Evolutionary conservation across 495 filamentous ascomycete genomes (phyloP).

Genomic region (Podospora appendiculata): DNA sequence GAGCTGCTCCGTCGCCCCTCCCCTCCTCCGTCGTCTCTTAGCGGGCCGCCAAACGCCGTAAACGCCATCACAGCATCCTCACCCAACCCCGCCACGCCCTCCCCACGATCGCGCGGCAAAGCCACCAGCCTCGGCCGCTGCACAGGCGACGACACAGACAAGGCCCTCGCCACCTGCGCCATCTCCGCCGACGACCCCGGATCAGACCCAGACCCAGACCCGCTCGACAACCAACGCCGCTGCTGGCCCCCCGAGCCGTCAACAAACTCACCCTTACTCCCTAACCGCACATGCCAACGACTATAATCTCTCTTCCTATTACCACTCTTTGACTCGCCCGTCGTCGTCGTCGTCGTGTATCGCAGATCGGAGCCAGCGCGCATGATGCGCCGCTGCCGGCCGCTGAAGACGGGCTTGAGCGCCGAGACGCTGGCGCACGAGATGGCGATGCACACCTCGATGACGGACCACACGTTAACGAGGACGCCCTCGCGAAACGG

Average conservation of each 20-base stretch:
- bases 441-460: conserved; percentile 45
- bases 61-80: not conserved
- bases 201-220: not conserved
- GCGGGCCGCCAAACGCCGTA: not conserved
- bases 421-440: conserved; percentile 44
- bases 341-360: not conserved
- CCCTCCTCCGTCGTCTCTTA: not conserved
- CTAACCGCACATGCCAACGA: not conserved
- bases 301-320: not conserved
- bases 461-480: conserved; percentile 36
- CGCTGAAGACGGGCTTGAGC: conserved; percentile 31
- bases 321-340: not conserved
- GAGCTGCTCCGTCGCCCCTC: conserved; percentile 2
- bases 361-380: not conserved
- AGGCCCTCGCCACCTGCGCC: not conserved
- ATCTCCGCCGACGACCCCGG: not conserved
- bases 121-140: not conserved
- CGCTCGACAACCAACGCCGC: not conserved
- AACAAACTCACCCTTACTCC: not conserved
- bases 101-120: not conserved
- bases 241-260: not conserved
- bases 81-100: not conserved
- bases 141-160: not conserved
- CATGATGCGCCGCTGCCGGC: conserved; percentile 8
- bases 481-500: conserved; percentile 26